phyloP scores from a whole-genome alignment of 441 rosid species.

The Arabidopsis lyrata region DNA sequence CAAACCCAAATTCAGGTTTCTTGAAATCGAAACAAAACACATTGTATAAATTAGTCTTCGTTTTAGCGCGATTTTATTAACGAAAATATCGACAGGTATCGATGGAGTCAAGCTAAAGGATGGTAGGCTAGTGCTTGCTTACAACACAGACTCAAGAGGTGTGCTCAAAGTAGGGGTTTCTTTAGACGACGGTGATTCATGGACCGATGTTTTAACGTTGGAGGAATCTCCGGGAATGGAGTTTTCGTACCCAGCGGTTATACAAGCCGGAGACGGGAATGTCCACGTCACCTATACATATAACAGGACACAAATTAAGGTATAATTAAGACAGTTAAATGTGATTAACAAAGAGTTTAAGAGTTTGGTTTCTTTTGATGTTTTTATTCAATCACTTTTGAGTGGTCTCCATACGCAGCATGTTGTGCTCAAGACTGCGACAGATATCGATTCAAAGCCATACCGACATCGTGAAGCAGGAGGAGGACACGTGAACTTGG shows the following conservation, averaged over 20 bases:
- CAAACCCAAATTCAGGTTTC: conserved; percentile 93
- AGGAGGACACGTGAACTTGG: conserved; percentile 30
- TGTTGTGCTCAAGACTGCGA: conserved; percentile 49
- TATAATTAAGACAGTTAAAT: conserved; percentile 33
- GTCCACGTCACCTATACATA: conserved; percentile 87
- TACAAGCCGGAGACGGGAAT: conserved; percentile 70
- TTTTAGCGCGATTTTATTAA: not conserved
- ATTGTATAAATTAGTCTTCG: not conserved
- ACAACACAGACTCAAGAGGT: conserved; percentile 84
- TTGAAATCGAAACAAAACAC: not conserved
- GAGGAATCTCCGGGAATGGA: conserved; percentile 73
- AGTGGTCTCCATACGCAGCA: conserved; percentile 56
- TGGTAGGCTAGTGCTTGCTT: conserved; percentile 74
- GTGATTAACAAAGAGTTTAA: not conserved
- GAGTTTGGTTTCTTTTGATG: conserved; percentile 31
- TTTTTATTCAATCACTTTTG: conserved; percentile 25
- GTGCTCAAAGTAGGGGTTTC: conserved; percentile 80
- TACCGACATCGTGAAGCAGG: conserved; percentile 34
- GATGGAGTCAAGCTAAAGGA: conserved; percentile 82
- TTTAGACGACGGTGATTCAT: conserved; percentile 78
- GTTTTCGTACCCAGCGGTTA: conserved; percentile 89
- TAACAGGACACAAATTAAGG: conserved; percentile 90
- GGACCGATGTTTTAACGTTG: conserved; percentile 72
- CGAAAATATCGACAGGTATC: conserved; percentile 53
- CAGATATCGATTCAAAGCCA: conserved; percentile 23